Percentiles rank a stretch among this genome's conserved stretches.
phyloP scores from a whole-genome alignment of 2,329 filamentous ascomycete genomes.

The Fusarium praegraminearum region DNA sequence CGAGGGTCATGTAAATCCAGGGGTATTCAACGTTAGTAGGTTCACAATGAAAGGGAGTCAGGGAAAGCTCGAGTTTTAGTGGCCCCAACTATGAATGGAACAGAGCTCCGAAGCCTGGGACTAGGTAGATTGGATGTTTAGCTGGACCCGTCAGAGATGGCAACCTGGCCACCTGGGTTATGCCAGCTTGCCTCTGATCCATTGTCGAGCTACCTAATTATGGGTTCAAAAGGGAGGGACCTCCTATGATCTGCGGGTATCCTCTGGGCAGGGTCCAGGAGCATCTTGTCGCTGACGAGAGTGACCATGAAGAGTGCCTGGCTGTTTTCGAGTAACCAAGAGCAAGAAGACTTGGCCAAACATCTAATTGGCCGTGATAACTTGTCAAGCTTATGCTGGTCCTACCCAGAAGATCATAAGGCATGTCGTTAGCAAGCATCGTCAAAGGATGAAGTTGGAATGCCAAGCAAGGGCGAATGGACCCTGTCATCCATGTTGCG shows the following conservation, averaged over 20 bases:
- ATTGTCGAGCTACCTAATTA: slow-evolving; percentile 17
- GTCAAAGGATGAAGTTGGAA: slow-evolving; percentile 7
- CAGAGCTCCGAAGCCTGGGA: slow-evolving; percentile 11
- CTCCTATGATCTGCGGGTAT: slow-evolving; percentile 10
- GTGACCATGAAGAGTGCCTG: neutral
- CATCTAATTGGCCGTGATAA: neutral
- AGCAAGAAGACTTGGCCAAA: neutral
- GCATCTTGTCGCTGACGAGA: neutral
- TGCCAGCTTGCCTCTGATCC: slow-evolving; percentile 33
- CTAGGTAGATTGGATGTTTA: slow-evolving; percentile 4
- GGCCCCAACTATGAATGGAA: slow-evolving; percentile 6
- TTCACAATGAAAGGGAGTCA: slow-evolving; percentile 7
- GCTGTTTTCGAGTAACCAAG: neutral
- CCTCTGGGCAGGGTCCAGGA: neutral
- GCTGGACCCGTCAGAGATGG: slow-evolving; percentile 29
- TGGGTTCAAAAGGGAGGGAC: slow-evolving; percentile 31
- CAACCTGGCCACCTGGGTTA: neutral
- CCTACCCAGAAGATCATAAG: neutral
- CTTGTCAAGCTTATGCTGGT: neutral
- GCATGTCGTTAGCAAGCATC: neutral
- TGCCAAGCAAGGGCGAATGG: slow-evolving; percentile 40
- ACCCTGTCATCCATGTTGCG: slow-evolving; percentile 33
- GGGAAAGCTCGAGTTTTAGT: slow-evolving; percentile 18
- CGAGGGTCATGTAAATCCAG: slow-evolving; percentile 11
- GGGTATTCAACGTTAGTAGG: slow-evolving; percentile 9